Evolutionary conservation across 139 green algal genomes (phyloP).

Genomic region (Picochlorum sp.): DNA sequence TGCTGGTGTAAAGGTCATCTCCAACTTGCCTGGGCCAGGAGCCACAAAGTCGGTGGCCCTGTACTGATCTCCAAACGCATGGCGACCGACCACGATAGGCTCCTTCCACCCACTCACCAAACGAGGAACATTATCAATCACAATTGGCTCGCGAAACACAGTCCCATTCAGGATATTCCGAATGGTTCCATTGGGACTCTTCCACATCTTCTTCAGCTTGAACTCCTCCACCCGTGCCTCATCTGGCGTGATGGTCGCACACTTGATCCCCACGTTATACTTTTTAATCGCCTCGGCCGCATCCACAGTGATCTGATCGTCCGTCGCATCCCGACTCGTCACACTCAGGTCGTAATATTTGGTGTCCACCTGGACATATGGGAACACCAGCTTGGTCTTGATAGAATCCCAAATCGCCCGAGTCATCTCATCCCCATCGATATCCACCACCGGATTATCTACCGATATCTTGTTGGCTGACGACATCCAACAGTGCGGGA

Average conservation of each 20-base stretch:
- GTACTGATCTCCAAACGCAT: constrained; percentile 97
- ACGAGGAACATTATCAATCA: constrained; percentile 85
- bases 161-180: constrained; percentile 61
- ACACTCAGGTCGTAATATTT: constrained; percentile 92
- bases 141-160: constrained; percentile 93
- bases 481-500: neutral
- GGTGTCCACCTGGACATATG: constrained; percentile 88
- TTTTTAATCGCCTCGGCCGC: constrained; percentile 75
- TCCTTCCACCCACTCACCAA: constrained; percentile 86
- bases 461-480: constrained; percentile 68
- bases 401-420: constrained; percentile 90
- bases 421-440: constrained; percentile 95
- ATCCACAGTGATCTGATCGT: constrained; percentile 84
- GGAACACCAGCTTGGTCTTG: constrained; percentile 90
- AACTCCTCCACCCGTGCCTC: constrained; percentile 94
- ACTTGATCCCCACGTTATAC: constrained; percentile 93
- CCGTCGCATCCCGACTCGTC: constrained; percentile 60
- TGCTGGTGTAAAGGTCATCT: constrained; percentile 61
- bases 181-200: constrained; percentile 85
- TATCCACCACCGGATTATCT: constrained; percentile 83
- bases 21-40: constrained; percentile 66
- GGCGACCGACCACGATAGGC: constrained; percentile 86
- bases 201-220: constrained; percentile 91
- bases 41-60: constrained; percentile 79
- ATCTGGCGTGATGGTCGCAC: constrained; percentile 95